These are phyloP conservation scores for Schizochytrium sp. DNA, from an alignment of 108 stramenopile genomes.

Conservation along the genomic window DNA sequence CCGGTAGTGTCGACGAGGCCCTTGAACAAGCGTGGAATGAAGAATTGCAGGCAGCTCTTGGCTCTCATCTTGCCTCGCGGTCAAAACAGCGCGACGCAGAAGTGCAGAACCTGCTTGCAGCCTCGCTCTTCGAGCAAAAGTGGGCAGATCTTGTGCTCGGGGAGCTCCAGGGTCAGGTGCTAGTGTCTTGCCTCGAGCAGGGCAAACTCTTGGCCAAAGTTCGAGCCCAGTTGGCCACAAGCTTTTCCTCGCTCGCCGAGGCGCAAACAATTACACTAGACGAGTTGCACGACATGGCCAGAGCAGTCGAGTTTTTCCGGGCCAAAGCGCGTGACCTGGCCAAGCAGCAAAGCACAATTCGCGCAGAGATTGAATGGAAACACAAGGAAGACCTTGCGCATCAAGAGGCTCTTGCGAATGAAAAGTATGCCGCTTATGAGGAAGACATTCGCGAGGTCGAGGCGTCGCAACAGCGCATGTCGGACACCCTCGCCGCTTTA, in stretches of 20 bases:
- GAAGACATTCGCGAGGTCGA: slow-evolving; percentile 10
- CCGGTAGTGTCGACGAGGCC: too few relatives aligned
- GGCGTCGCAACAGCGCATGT: slow-evolving; percentile 35
- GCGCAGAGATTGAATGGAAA: neutral
- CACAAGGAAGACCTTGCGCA: neutral
- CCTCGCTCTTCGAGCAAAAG: slow-evolving; percentile 35
- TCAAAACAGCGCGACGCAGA: neutral
- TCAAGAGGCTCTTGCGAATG: slow-evolving; percentile 10
- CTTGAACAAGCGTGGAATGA: neutral
- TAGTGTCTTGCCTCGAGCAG: slow-evolving; percentile 36
- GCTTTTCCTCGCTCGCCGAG: slow-evolving; percentile 19
- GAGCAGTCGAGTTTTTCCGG: neutral
- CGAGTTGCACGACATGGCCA: neutral
- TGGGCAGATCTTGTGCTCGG: slow-evolving; percentile 32
- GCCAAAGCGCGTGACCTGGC: neutral
- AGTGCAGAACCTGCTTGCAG: slow-evolving; percentile 7
- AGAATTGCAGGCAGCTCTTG: neutral
- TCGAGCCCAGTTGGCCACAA: slow-evolving; percentile 19
- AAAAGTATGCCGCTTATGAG: slow-evolving; percentile 11
- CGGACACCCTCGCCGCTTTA: slow-evolving; percentile 45
- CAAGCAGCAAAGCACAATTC: neutral
- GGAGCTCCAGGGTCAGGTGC: slow-evolving; percentile 27
- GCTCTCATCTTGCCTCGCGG: neutral
- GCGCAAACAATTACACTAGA: slow-evolving; percentile 31
- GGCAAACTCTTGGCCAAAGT: slow-evolving; percentile 28